Percentiles rank a stretch among this genome's conserved stretches.
phyloP scores from a whole-genome alignment of 1,284 basidiomycete genomes.

The Clitocybe nebularis region DNA sequence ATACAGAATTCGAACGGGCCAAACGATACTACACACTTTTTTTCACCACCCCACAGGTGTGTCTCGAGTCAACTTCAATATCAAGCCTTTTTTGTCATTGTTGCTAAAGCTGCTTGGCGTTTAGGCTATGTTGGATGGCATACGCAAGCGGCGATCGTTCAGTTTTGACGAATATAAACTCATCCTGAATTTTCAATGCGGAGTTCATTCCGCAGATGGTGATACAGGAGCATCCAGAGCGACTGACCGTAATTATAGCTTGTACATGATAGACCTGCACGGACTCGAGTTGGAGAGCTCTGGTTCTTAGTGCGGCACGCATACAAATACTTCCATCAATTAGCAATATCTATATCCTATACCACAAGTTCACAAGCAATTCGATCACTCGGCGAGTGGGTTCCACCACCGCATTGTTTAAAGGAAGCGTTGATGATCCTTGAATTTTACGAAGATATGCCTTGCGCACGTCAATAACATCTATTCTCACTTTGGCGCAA shows the following conservation, averaged over 20 bases:
- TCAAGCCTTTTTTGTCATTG: background rate
- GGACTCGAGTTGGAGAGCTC: slow-evolving; percentile 66
- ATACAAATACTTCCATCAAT: too few species aligned
- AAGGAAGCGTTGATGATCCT: too few species aligned
- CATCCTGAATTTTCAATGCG: slow-evolving; percentile 86
- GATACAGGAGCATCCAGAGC: slow-evolving; percentile 49
- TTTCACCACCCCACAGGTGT: slow-evolving; percentile 67
- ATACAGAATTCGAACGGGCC: slow-evolving; percentile 72
- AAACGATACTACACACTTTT: slow-evolving; percentile 84
- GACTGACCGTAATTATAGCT: slow-evolving; percentile 67
- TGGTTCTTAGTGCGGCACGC: slow-evolving; percentile 21
- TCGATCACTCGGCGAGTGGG: too few species aligned
- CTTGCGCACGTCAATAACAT: too few species aligned
- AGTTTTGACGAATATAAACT: slow-evolving; percentile 89
- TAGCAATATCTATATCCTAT: too few species aligned
- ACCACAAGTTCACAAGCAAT: too few species aligned
- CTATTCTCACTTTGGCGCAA: too few species aligned
- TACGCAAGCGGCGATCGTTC: slow-evolving; percentile 64
- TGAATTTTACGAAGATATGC: too few species aligned
- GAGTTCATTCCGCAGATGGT: slow-evolving; percentile 58
- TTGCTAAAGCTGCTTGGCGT: too few species aligned
- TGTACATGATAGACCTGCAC: slow-evolving; percentile 81
- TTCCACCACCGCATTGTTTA: too few species aligned
- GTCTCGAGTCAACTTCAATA: slow-evolving; percentile 14
- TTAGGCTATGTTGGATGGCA: slow-evolving; percentile 72